These are phyloP conservation scores for Globisporangium solare DNA, from an alignment of 352 stramenopile genomes.

Conservation along the genomic window DNA sequence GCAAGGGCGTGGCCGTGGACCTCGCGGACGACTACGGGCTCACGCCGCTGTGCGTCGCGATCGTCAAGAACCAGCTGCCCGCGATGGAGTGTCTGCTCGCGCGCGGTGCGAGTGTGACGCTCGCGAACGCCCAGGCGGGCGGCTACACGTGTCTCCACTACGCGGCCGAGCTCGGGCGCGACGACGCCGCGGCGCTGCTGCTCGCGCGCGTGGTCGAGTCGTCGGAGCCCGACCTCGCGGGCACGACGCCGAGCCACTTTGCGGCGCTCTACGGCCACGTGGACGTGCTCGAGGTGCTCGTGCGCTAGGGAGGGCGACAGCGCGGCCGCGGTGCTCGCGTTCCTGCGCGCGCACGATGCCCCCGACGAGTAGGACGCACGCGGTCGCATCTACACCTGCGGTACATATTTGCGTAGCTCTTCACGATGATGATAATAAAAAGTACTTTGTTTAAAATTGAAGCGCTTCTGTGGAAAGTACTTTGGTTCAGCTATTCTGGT, in stretches of 20 bases:
- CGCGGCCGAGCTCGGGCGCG: conserved; percentile 6
- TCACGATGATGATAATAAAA: too few relatives aligned
- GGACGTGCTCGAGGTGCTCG: conserved; percentile 6
- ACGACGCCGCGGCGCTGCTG: conserved; percentile 4
- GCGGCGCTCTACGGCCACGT: conserved; percentile 6
- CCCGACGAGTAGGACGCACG: neutral
- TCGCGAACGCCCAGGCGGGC: neutral
- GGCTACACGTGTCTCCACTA: conserved; percentile 12
- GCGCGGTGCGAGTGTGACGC: conserved; percentile 2
- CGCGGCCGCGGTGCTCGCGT: conserved; percentile 3
- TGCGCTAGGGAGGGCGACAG: conserved; percentile 6
- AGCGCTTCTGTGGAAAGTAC: too few relatives aligned
- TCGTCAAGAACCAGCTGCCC: neutral
- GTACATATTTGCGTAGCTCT: too few relatives aligned
- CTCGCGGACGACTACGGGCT: neutral
- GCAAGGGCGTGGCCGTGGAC: conserved; percentile 2
- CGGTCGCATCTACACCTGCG: too few relatives aligned
- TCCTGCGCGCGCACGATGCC: conserved; percentile 5
- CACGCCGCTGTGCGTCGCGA: conserved; percentile 10
- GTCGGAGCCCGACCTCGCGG: conserved; percentile 3
- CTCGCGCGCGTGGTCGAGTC: conserved; percentile 5
- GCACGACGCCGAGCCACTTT: conserved; percentile 9
- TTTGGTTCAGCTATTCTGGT: too few relatives aligned
- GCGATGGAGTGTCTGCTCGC: conserved; percentile 1
- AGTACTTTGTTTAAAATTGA: too few relatives aligned